Conservation (phyloP, 1,284 basidiomycete genomes). For the Leccinum solheimii region DNA sequence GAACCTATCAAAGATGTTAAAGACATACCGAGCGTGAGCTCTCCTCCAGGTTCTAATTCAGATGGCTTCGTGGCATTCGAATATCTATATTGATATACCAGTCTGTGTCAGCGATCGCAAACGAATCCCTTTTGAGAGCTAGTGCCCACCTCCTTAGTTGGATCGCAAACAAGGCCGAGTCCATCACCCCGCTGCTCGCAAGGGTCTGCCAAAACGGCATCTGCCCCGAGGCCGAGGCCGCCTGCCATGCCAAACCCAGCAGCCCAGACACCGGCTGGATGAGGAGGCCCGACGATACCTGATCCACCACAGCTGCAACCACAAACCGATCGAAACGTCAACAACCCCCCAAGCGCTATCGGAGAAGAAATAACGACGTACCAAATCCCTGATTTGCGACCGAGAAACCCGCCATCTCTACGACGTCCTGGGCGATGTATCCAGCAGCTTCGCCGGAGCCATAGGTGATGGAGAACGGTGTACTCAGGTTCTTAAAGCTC, state of each 20-base stretch:
- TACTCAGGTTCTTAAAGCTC: slow-evolving; percentile 26
- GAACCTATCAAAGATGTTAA: background rate
- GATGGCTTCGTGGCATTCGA: slow-evolving; percentile 22
- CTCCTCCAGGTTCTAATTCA: slow-evolving; percentile 32
- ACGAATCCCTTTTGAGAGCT: background rate
- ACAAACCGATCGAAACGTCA: background rate
- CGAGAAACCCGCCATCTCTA: slow-evolving; percentile 46
- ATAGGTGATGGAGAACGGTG: slow-evolving; percentile 23
- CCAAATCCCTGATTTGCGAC: slow-evolving; percentile 44
- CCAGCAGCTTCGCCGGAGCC: slow-evolving; percentile 34
- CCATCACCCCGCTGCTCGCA: slow-evolving; percentile 37
- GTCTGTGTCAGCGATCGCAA: background rate
- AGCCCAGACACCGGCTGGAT: slow-evolving; percentile 28
- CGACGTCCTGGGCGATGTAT: slow-evolving; percentile 39
- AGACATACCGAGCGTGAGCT: slow-evolving; percentile 30
- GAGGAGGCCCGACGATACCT: slow-evolving; percentile 14
- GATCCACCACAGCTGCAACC: slow-evolving; percentile 25
- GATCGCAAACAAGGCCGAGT: slow-evolving; percentile 38
- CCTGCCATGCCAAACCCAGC: slow-evolving; percentile 30
- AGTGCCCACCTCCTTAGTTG: slow-evolving; percentile 37
- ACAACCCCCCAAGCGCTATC: background rate
- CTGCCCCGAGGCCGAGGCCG: slow-evolving; percentile 31
- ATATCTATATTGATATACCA: slow-evolving; percentile 21
- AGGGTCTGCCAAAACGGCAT: slow-evolving; percentile 50
- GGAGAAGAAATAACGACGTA: slow-evolving; percentile 23